Conservation (phyloP, 2,329 filamentous ascomycete species). For the Penicillium sp. region DNA sequence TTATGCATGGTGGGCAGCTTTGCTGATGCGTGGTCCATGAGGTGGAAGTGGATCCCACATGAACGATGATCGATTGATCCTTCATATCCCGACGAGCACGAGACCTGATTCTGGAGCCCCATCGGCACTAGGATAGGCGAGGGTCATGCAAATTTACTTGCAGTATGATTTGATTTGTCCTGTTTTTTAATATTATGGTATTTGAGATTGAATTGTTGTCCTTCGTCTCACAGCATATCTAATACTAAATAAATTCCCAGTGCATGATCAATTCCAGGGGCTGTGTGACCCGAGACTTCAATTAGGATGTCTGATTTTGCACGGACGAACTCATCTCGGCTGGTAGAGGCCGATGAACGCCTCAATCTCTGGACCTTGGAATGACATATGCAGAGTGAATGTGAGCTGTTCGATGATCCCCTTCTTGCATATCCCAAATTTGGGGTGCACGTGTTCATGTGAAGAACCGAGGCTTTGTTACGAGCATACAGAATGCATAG, state of each 20-base stretch:
- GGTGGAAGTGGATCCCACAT: neutral
- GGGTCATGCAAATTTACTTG: neutral
- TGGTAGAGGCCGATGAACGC: neutral
- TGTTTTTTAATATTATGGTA: neutral
- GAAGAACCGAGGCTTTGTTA: neutral
- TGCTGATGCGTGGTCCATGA: neutral
- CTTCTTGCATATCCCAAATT: neutral
- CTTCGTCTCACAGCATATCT: neutral
- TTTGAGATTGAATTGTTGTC: neutral
- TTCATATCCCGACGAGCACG: constrained; percentile 2
- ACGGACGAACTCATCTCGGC: neutral
- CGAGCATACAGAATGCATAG: neutral
- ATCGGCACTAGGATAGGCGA: neutral
- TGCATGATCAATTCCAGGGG: neutral
- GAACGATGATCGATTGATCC: constrained; percentile 3
- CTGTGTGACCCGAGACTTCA: neutral
- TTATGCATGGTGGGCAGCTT: neutral
- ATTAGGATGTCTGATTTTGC: neutral
- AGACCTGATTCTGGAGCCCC: neutral
- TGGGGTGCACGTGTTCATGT: neutral
- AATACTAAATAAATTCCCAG: neutral
- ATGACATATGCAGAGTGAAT: neutral
- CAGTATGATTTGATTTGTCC: neutral
- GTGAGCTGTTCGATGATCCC: neutral
- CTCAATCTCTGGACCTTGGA: neutral